These are phyloP conservation scores for Paramyrothecium roridum DNA, from an alignment of 2,329 filamentous ascomycete species.

Conservation along the genomic window DNA sequence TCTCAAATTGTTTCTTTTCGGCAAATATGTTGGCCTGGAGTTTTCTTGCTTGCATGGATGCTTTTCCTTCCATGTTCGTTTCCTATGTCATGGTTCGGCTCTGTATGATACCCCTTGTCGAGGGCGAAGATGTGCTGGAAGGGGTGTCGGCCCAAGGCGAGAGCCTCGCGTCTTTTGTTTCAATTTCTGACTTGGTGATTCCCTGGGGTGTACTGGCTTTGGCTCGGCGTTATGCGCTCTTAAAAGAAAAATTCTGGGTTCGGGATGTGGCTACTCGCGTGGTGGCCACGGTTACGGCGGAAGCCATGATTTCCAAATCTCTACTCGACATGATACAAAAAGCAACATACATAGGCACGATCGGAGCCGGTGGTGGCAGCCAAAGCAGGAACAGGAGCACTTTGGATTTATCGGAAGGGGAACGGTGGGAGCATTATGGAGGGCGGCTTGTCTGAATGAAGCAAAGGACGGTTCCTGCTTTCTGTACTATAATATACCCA, in stretches of 20 bases:
- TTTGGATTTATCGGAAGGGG: background rate
- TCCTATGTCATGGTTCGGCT: constrained; percentile 6
- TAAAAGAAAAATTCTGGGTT: constrained; percentile 11
- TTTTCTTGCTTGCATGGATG: constrained; percentile 2
- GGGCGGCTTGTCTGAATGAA: background rate
- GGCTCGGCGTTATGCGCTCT: background rate
- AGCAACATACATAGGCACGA: constrained; percentile 5
- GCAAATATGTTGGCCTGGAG: constrained; percentile 2
- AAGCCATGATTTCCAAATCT: constrained; percentile 43
- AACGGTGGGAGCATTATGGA: background rate
- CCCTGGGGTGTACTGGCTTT: background rate
- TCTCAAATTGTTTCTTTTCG: constrained; percentile 15
- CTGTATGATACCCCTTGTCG: constrained; percentile 20
- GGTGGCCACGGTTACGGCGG: background rate
- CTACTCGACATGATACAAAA: constrained; percentile 42
- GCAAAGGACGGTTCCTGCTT: background rate
- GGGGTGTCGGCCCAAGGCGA: constrained; percentile 12
- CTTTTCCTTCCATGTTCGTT: background rate
- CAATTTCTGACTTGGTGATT: background rate
- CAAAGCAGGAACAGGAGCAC: background rate
- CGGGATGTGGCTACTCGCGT: background rate
- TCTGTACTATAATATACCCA: background rate
- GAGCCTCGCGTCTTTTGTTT: constrained; percentile 9
- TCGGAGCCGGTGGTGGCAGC: constrained; percentile 1
- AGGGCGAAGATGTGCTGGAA: constrained; percentile 10